Evolutionary conservation across 176 grass and related monocot genomes (phyloP), one percentile per base, ranked within the genome.

Genomic region (Luzula sylvatica): DNA sequence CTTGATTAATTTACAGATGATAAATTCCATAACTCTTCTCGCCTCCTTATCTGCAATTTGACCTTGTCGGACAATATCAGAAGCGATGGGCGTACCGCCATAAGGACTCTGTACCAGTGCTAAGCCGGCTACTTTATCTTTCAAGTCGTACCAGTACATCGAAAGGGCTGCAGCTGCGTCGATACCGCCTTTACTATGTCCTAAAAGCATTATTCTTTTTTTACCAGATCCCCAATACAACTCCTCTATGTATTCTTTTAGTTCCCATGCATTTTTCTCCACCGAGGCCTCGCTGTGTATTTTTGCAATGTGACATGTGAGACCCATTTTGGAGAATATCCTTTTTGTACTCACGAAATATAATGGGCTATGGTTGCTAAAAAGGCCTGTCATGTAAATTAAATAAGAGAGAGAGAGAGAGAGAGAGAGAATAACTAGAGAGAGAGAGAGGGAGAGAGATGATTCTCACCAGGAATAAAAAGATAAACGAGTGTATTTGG

Each of bases 341-440:
- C 52, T 67, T 79, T 95, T 95, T 0, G 84, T 86, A 47, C 75
- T 88, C 15, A 81, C 68, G 7, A 95, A 95, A 38, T 88, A 95
- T 24, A 95, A 75, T n/a, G 83, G 84, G 70, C 74, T 78, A 64
- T 95, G 83, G 72, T 88, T 95, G 64, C 90, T 95, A 70, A 95
- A 95, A 63, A 95, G 80, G 8, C 90, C 90, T 95, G 67, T 69
- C 55, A 50, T 41, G 64, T n/a, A 11, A 32, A 23, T 21, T 23
- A 60, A 16, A 46, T 49, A 65, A 47, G 14, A 19, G 4, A 21
- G 62, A 19, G 20, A 67, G 2, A 48, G 11, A 11, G 7, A 39
- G 13, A n/a, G 44, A 29, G 17, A 56, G 22, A 56, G 44, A 53
- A 21, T 11, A 39, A 38, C 11, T 18, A 63, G n/a, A n/a, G 44